Conservation (phyloP, 192 early-diverging fungal species). For the Backusella parvicylindrica region DNA sequence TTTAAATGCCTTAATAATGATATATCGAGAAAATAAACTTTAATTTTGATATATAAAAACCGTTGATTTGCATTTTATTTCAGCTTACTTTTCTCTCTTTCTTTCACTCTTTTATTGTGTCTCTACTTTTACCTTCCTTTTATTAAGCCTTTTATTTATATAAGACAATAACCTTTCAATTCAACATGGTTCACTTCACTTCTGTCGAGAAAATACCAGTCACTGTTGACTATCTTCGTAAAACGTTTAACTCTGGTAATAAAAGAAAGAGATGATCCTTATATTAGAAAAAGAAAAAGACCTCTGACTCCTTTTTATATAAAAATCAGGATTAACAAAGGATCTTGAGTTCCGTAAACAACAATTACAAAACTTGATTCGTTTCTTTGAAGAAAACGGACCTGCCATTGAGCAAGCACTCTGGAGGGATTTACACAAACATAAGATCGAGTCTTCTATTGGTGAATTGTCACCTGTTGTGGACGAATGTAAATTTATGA, state of each 20-base stretch:
- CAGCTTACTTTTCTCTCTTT: not conserved
- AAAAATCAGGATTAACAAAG: constrained; percentile 18
- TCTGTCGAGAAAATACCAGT: not conserved
- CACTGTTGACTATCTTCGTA: not conserved
- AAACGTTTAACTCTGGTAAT: not conserved
- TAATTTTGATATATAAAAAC: not conserved
- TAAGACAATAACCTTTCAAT: too few relatives aligned
- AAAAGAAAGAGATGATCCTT: not conserved
- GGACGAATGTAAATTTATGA: constrained; percentile 30
- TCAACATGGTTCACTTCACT: not conserved
- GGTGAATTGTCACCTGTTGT: constrained; percentile 22
- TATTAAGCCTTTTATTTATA: not conserved
- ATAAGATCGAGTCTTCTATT: constrained; percentile 13
- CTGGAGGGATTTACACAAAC: constrained; percentile 24
- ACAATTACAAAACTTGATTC: constrained; percentile 12
- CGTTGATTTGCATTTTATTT: not conserved
- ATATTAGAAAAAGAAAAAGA: too few relatives aligned
- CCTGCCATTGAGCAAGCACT: constrained; percentile 8
- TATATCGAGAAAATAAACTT: not conserved
- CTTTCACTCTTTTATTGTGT: not conserved
- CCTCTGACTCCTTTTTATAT: not conserved
- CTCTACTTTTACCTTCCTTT: not conserved
- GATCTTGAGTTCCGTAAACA: constrained; percentile 27
- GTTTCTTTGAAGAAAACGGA: constrained; percentile 19
- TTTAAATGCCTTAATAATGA: not conserved